Conservation (phyloP, 257 asterid species). For the Nicotiana knightiana region DNA sequence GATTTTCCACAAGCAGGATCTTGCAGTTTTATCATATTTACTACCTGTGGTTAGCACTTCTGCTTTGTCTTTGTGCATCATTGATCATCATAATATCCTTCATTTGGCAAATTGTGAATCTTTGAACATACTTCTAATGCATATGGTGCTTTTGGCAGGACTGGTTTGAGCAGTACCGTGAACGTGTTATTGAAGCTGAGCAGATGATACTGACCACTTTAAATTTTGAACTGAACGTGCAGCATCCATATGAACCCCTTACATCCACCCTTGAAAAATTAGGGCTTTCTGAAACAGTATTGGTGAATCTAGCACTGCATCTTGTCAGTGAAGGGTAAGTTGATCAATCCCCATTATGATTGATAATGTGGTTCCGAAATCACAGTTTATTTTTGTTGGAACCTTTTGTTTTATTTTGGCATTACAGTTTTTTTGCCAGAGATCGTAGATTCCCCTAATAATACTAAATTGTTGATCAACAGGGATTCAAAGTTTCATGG, state of each 20-base stretch:
- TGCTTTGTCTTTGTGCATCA: slow-evolving; percentile 4
- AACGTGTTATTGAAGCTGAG: slow-evolving; percentile 80
- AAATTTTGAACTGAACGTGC: slow-evolving; percentile 89
- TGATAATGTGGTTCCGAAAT: background rate
- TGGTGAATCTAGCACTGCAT: slow-evolving; percentile 79
- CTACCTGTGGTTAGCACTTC: slow-evolving; percentile 69
- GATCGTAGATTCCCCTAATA: background rate
- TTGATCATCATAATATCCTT: background rate
- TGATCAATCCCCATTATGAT: background rate
- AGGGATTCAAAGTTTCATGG: background rate
- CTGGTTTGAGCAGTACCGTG: slow-evolving; percentile 96
- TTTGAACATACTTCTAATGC: background rate
- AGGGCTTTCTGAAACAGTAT: slow-evolving; percentile 66
- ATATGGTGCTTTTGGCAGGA: slow-evolving; percentile 44
- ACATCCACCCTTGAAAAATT: slow-evolving; percentile 79
- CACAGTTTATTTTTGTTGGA: background rate
- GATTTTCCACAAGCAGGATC: slow-evolving; percentile 69
- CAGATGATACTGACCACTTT: slow-evolving; percentile 82
- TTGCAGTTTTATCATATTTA: slow-evolving; percentile 49
- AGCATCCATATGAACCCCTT: slow-evolving; percentile 86
- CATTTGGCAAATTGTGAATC: background rate
- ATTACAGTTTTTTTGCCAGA: background rate
- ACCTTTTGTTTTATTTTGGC: background rate
- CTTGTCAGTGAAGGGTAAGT: slow-evolving; percentile 98
- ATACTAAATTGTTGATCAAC: background rate